These are phyloP conservation scores for Dictyostelium brefeldianum DNA, from an alignment of 78 protist species.

Conservation along the genomic window DNA sequence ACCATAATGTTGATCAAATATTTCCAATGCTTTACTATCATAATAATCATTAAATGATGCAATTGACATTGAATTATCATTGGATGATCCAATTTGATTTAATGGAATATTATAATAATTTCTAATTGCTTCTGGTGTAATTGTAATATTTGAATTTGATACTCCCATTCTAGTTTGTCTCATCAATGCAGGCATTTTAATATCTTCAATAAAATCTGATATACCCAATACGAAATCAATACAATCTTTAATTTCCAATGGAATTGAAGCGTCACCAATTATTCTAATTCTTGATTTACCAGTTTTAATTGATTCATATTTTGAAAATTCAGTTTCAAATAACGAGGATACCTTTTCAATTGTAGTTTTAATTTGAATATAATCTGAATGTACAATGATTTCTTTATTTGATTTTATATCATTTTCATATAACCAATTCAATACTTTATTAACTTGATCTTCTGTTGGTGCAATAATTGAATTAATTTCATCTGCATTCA, in stretches of 20 bases:
- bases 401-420: background rate
- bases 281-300: constrained; percentile 28
- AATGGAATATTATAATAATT: constrained; percentile 16
- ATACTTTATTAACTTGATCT: background rate
- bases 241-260: constrained; percentile 1
- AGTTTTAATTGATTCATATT: constrained; percentile 1
- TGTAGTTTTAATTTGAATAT: constrained; percentile 32
- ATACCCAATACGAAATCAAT: constrained; percentile 75
- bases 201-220: constrained; percentile 69
- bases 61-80: constrained; percentile 2
- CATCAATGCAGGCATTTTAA: background rate
- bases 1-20: background rate
- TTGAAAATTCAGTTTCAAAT: constrained; percentile 22
- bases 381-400: constrained; percentile 2
- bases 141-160: background rate
- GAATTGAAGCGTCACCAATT: constrained; percentile 39
- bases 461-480: background rate
- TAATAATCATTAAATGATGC: constrained; percentile 56
- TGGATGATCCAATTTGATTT: background rate
- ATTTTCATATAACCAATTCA: background rate
- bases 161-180: background rate
- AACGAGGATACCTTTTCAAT: background rate
- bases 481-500: background rate
- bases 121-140: constrained; percentile 1
- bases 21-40: background rate